phyloP scores from a whole-genome alignment of 768 basidiomycete genomes.

The Boletellus ananiceps region DNA sequence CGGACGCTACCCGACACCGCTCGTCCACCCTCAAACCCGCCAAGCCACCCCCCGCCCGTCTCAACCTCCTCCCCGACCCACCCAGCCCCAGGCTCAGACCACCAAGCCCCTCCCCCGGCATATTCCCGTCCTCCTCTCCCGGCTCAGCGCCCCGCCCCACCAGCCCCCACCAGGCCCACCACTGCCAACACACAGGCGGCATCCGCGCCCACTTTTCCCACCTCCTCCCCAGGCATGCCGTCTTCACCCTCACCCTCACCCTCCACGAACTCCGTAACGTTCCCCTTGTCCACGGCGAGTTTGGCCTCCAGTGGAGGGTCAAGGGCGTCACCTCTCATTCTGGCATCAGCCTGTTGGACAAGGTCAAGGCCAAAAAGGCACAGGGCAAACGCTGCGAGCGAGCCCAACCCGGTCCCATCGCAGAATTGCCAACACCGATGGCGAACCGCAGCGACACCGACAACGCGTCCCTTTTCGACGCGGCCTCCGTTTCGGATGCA shows the following conservation, averaged over 20 bases:
- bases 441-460: constrained; percentile 23
- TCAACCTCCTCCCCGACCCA: constrained; percentile 2
- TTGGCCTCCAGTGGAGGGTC: constrained; percentile 68
- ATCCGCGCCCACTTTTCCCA: constrained; percentile 58
- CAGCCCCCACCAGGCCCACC: constrained; percentile 7
- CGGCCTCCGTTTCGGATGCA: constrained; percentile 23
- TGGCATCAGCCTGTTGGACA: constrained; percentile 40
- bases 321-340: constrained; percentile 46
- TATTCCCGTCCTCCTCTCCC: background rate
- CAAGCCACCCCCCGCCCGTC: constrained; percentile 4
- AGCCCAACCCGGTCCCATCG: background rate
- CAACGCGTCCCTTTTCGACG: constrained; percentile 23
- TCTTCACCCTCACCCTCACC: constrained; percentile 56
- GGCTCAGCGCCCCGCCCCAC: constrained; percentile 3
- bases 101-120: background rate
- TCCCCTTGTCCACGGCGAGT: constrained; percentile 67
- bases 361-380: constrained; percentile 32
- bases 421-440: background rate
- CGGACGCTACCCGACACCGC: constrained; percentile 16
- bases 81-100: background rate
- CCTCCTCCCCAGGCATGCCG: constrained; percentile 59
- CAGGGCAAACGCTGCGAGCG: constrained; percentile 3
- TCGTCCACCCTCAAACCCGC: constrained; percentile 16
- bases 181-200: constrained; percentile 1
- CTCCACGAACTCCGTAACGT: constrained; percentile 69